Conservation (phyloP, 2,329 filamentous ascomycete genomes). For the Sclerotinia trifoliorum region DNA sequence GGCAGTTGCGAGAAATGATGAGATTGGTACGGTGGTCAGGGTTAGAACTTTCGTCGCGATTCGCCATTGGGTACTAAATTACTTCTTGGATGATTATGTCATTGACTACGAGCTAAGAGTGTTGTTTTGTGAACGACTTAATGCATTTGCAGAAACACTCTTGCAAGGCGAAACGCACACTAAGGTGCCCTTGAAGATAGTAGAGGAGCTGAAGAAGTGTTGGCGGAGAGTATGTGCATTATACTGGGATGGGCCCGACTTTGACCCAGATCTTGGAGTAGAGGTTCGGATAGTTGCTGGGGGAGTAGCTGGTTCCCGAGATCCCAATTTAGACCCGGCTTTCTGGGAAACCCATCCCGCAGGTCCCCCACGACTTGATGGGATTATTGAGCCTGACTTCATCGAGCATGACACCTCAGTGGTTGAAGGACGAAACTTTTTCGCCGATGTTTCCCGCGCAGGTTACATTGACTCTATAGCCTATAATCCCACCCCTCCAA, state of each 20-base stretch:
- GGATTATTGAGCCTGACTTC: slow-evolving; percentile 41
- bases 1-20: slow-evolving; percentile 77
- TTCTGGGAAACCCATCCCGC: slow-evolving; percentile 50
- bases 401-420: slow-evolving; percentile 31
- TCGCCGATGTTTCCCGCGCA: slow-evolving; percentile 48
- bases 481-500: slow-evolving; percentile 28
- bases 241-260: slow-evolving; percentile 80
- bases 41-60: slow-evolving; percentile 94
- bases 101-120: slow-evolving; percentile 69
- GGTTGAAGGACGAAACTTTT: slow-evolving; percentile 44
- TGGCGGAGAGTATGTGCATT: slow-evolving; percentile 88
- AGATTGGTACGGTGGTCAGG: slow-evolving; percentile 88
- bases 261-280: slow-evolving; percentile 58
- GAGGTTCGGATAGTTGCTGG: slow-evolving; percentile 73
- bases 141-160: slow-evolving; percentile 61
- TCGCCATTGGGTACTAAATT: slow-evolving; percentile 96
- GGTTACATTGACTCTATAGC: slow-evolving; percentile 50
- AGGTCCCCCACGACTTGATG: slow-evolving; percentile 48
- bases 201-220: slow-evolving; percentile 93
- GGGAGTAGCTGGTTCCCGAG: slow-evolving; percentile 63
- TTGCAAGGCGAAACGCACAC: slow-evolving; percentile 45
- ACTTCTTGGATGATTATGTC: slow-evolving; percentile 93
- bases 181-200: slow-evolving; percentile 72
- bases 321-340: slow-evolving; percentile 54
- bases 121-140: slow-evolving; percentile 78